These are phyloP conservation scores for Raphanus hybrid DNA, from an alignment of 441 rosid species.

Conservation along the genomic window DNA sequence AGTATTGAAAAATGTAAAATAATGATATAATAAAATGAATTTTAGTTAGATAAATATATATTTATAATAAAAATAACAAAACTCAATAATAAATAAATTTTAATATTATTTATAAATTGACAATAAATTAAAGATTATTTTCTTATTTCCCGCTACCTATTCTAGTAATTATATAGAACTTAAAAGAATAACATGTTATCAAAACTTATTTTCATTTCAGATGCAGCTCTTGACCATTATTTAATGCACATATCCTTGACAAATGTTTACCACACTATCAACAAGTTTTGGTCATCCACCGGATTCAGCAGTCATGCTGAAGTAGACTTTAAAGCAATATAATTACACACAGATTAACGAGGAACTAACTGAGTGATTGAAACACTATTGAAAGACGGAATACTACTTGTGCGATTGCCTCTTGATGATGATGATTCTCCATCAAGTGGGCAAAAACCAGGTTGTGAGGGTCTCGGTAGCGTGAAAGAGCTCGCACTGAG, in stretches of 20 bases:
- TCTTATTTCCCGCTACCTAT: too few relatives aligned
- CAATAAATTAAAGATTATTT: too few relatives aligned
- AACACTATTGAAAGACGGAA: constrained; percentile 27
- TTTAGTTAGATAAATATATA: too few relatives aligned
- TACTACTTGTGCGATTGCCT: neutral
- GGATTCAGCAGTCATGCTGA: neutral
- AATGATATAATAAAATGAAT: too few relatives aligned
- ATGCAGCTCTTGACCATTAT: constrained; percentile 1
- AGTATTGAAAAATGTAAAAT: too few relatives aligned
- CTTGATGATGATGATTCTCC: constrained; percentile 16
- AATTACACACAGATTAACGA: constrained; percentile 18
- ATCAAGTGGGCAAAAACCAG: constrained; percentile 9
- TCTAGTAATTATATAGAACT: too few relatives aligned
- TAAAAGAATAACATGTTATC: neutral
- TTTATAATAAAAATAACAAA: too few relatives aligned
- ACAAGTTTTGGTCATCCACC: neutral
- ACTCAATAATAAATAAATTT: too few relatives aligned
- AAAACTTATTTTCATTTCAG: neutral
- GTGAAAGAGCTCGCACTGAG: constrained; percentile 22
- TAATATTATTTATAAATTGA: too few relatives aligned
- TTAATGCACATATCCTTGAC: neutral
- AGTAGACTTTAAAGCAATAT: neutral
- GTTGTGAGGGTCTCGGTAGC: constrained; percentile 24
- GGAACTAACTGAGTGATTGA: constrained; percentile 28
- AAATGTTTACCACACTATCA: neutral